Conservation (phyloP, 805 yeast genomes). For the Diddensiella transvaalensis region DNA sequence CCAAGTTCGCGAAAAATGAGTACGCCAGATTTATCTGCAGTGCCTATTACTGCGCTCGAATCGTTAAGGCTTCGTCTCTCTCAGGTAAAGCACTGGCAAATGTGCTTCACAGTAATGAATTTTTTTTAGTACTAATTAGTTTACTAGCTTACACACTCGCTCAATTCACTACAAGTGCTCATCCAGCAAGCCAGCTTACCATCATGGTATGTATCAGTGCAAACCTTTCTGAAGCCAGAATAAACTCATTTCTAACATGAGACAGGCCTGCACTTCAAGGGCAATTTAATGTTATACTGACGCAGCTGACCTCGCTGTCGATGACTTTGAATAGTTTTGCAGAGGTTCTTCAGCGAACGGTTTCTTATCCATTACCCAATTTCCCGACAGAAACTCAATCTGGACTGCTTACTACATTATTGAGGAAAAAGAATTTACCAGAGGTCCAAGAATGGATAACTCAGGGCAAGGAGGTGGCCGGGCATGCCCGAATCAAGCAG, state of each 20-base stretch:
- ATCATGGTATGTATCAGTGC: constrained; percentile 33
- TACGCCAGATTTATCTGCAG: constrained; percentile 38
- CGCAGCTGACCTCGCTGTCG: constrained; percentile 79
- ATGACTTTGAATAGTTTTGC: constrained; percentile 60
- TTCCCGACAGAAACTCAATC: constrained; percentile 86
- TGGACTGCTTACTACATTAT: constrained; percentile 73
- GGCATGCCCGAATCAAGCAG: constrained; percentile 29
- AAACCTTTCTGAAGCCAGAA: not conserved
- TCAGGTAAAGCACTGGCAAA: constrained; percentile 38
- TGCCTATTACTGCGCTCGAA: constrained; percentile 61
- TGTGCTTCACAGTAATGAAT: constrained; percentile 1
- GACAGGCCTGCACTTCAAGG: constrained; percentile 62
- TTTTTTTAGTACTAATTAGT: not conserved
- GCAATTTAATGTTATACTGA: constrained; percentile 76
- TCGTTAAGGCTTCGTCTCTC: constrained; percentile 58
- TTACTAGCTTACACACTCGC: constrained; percentile 49
- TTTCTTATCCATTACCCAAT: constrained; percentile 75
- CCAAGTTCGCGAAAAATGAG: not conserved
- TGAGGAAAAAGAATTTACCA: constrained; percentile 85
- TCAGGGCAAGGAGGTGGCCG: constrained; percentile 38
- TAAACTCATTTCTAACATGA: not conserved
- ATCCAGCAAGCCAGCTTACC: constrained; percentile 45
- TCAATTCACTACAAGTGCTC: constrained; percentile 53
- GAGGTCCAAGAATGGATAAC: constrained; percentile 87
- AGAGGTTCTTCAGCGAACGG: constrained; percentile 58